Evolutionary conservation across 2,329 filamentous ascomycete species (phyloP), one percentile per base, ranked within the genome.

Genomic region (Clarireedia sp.): DNA sequence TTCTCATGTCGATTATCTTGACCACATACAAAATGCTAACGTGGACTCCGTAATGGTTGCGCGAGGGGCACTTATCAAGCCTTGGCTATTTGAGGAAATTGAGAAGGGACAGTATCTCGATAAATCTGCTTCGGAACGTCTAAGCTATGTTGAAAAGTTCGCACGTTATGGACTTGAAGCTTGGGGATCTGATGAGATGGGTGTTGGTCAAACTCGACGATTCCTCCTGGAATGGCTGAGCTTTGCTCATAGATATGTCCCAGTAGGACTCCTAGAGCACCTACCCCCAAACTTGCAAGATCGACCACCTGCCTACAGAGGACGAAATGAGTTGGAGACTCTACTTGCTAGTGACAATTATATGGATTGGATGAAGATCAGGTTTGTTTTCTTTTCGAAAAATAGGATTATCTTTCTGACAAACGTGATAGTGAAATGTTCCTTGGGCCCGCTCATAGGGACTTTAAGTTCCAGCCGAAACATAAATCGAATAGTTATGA

Each of bases 71-170:
- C 80, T 99, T 57, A 89, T 97, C 73, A 99, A 99, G 74, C 94
- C 94, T 0, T 99, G 94, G 94, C 78, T 99, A 60, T 99, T 97
- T 68, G 94, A 99, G 71, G 94, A 99, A 72, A 97, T 99, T 54
- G 82, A 89, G 63, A 81, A 84, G 60, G 87, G 88, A 5, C 94
- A 97, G 72, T 96, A 97, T 68, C 81, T 99, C 40, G 94, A 99
- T 76, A 99, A 99, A 72, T 90, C 89, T 3, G 87, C 92, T 2
- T 80, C 84, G 5, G 92, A 99, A 75, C 87, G 94, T 56, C 80
- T 99, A 29, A 74, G 76, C 37, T 90, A 95, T 66, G 77, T 99
- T 37, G 90, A 96, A 72, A 90, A 90, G 66, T 99, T 96, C 68
- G 87, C 82, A 54, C 85, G 87, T 57, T 95, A 94, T 68, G 94